Conservation (phyloP, 2,329 filamentous ascomycete genomes). For the Cercospora brassicicola region DNA sequence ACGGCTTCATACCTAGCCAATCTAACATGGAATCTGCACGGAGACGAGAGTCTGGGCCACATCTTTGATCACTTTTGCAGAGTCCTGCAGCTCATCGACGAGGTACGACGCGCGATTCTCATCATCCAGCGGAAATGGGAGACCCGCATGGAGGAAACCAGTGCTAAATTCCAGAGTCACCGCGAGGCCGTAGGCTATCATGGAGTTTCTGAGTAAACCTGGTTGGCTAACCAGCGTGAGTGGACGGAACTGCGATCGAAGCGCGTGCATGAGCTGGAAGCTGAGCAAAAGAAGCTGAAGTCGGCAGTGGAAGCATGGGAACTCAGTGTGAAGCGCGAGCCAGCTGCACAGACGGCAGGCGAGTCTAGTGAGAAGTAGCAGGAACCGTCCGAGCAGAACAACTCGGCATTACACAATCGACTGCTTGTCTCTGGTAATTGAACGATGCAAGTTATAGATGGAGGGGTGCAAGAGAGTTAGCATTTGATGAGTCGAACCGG, state of each 20-base stretch:
- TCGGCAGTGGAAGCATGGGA: background rate
- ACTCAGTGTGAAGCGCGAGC: background rate
- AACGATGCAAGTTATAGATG: too few species aligned
- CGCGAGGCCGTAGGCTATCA: background rate
- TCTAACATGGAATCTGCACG: background rate
- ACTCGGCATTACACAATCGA: too few species aligned
- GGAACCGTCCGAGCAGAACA: too few species aligned
- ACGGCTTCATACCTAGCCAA: too few species aligned
- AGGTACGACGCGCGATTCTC: background rate
- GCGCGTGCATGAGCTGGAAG: background rate
- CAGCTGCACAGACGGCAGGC: too few species aligned
- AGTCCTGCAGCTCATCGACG: background rate
- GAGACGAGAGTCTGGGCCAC: background rate
- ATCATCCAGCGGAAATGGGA: background rate
- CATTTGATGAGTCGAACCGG: too few species aligned
- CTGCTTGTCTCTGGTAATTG: too few species aligned
- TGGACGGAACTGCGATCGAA: background rate
- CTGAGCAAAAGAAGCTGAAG: background rate
- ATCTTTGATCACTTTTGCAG: background rate
- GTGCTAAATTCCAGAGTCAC: background rate
- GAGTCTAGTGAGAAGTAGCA: too few species aligned
- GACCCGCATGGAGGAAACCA: rapidly evolving
- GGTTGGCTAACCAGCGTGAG: background rate
- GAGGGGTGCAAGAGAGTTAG: too few species aligned
- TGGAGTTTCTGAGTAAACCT: too few species aligned